Conservation (phyloP, 2,329 filamentous ascomycete genomes). For the Aspergillus sp. region DNA sequence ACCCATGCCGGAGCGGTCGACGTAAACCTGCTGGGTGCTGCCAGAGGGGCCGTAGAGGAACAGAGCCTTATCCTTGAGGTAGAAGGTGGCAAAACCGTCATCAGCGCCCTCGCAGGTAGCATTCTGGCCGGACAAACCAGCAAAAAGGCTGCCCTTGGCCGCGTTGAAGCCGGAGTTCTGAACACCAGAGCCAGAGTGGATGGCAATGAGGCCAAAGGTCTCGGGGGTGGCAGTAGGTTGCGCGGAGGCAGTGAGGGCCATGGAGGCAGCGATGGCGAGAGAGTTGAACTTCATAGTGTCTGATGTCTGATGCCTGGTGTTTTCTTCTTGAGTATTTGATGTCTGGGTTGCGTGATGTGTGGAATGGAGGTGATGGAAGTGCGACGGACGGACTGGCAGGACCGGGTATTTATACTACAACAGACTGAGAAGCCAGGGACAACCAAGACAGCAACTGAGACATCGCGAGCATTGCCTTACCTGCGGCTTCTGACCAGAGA, state of each 20-base stretch:
- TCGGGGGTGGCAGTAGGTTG: constrained; percentile 23
- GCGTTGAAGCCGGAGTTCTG: constrained; percentile 52
- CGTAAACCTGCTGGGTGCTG: constrained; percentile 52
- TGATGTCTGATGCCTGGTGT: no score
- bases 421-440: no score
- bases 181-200: constrained; percentile 51
- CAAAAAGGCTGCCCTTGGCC: constrained; percentile 43
- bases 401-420: no score
- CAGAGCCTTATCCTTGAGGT: constrained; percentile 48
- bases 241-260: constrained; percentile 30
- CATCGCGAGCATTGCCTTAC: no score
- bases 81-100: constrained; percentile 52
- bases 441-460: no score
- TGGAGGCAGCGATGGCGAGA: constrained; percentile 28
- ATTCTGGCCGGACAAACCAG: constrained; percentile 47
- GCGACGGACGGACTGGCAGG: no score
- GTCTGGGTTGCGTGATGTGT: no score
- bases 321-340: no score
- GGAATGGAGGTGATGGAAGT: no score
- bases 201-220: constrained; percentile 52
- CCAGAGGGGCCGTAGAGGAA: constrained; percentile 50
- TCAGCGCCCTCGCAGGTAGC: constrained; percentile 48
- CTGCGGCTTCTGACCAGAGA: no score
- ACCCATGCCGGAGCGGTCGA: constrained; percentile 62
- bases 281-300: constrained; percentile 27